Evolutionary conservation across 2,329 filamentous ascomycete species (phyloP).

Genomic region (Colletotrichum coccodes): DNA sequence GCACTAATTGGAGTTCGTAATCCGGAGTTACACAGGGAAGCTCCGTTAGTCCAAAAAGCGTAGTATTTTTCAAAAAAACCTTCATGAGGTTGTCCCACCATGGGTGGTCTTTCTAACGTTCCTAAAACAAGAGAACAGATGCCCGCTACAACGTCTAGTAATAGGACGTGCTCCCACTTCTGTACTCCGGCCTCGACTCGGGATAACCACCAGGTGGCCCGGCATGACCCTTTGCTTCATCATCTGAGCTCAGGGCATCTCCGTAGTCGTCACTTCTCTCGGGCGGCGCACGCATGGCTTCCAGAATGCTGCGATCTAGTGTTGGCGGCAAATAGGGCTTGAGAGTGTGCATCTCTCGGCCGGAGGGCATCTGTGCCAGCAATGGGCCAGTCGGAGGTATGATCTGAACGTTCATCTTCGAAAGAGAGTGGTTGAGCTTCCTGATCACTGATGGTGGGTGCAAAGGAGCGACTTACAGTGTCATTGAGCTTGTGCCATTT

Average conservation of each 20-base stretch:
- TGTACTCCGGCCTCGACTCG: slow-evolving; percentile 54
- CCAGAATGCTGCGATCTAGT: slow-evolving; percentile 73
- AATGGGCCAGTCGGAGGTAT: slow-evolving; percentile 79
- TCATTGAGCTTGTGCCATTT: slow-evolving; percentile 97
- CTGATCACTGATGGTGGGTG: neutral
- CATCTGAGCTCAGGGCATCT: slow-evolving; percentile 50
- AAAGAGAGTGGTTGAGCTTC: neutral
- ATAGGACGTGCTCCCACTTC: slow-evolving; percentile 51
- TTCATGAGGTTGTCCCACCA: slow-evolving; percentile 14
- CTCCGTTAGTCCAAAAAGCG: slow-evolving; percentile 12
- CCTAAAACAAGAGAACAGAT: slow-evolving; percentile 11
- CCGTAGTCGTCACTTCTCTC: slow-evolving; percentile 50
- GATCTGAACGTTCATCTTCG: slow-evolving; percentile 80
- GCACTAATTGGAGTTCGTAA: neutral
- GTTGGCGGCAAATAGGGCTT: slow-evolving; percentile 74
- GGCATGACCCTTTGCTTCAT: slow-evolving; percentile 43
- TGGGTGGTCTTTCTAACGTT: slow-evolving; percentile 1
- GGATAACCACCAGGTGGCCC: slow-evolving; percentile 61
- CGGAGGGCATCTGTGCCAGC: slow-evolving; percentile 83
- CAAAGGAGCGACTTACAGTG: slow-evolving; percentile 68
- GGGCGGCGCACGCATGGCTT: slow-evolving; percentile 66
- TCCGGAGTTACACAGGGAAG: neutral
- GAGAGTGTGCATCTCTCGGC: slow-evolving; percentile 83
- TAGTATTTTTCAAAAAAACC: slow-evolving; percentile 22
- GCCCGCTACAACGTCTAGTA: slow-evolving; percentile 31